Evolutionary conservation across 768 basidiomycete species (phyloP).

Genomic region (Naganishia vaughanmartiniae): DNA sequence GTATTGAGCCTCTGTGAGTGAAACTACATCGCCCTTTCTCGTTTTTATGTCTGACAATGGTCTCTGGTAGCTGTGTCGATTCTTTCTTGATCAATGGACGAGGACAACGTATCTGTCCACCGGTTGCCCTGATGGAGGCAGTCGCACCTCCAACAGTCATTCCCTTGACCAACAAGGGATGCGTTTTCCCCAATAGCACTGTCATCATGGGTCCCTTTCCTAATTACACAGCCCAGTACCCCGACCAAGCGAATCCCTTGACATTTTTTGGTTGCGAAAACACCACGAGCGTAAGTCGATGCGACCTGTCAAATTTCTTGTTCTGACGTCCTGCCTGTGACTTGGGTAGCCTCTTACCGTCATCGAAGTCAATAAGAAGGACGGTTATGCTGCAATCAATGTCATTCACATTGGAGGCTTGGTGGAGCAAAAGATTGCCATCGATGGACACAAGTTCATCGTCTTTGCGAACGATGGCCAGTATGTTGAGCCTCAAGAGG

Average conservation of each 20-base stretch:
- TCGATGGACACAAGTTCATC: slow-evolving; percentile 28
- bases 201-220: slow-evolving; percentile 24
- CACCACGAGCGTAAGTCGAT: slow-evolving; percentile 18
- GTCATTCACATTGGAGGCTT: slow-evolving; percentile 24
- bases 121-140: background rate
- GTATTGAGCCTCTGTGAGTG: slow-evolving; percentile 31
- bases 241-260: slow-evolving; percentile 23
- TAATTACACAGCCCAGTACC: slow-evolving; percentile 26
- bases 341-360: slow-evolving; percentile 26
- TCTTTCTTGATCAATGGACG: slow-evolving; percentile 31
- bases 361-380: slow-evolving; percentile 22
- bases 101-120: slow-evolving; percentile 26
- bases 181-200: slow-evolving; percentile 28
- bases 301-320: too few relatives aligned
- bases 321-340: background rate
- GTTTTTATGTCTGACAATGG: background rate
- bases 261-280: slow-evolving; percentile 26
- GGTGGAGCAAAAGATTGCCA: slow-evolving; percentile 27
- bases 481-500: slow-evolving; percentile 24
- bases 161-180: slow-evolving; percentile 29
- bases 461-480: slow-evolving; percentile 26
- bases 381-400: slow-evolving; percentile 23
- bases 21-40: background rate
- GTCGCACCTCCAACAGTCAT: slow-evolving; percentile 15
- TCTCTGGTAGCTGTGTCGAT: slow-evolving; percentile 24